Evolutionary conservation across 805 yeast genomes (phyloP), one percentile per base, ranked within the genome.

Genomic region (Yamadazyma olivae): DNA sequence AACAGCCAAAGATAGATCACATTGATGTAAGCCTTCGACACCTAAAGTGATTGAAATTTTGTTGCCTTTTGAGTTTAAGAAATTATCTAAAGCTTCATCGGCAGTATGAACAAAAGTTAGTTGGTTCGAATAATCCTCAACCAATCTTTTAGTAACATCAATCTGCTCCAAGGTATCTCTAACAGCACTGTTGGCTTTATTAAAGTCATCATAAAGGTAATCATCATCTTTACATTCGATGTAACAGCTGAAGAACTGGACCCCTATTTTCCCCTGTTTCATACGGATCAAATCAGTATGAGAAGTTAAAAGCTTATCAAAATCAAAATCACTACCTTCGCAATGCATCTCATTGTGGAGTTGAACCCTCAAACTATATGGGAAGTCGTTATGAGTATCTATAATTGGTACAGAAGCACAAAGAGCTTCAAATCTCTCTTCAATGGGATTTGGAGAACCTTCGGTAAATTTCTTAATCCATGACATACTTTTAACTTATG

Each of bases 151-250:
- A 4, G 68, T 61, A 5, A 73, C 71, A 49, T 75, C 81, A 27
- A 75, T 71, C 46, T 72, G 78, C 44, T 75, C 81, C 43, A 75
- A 32, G 1, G 79, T 74, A 49, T 74, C 79, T 41, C 79, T 54
- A 2, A 75, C 79, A 3, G 67, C 66, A 27, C 58, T 51, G 39
- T 62, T 69, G 20, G 67, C 56, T 39, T 52, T 51, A 48, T 72
- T 67, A 54, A 73, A 75, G 44, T 73, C 73, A 32, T 61, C 61
- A 35, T 64, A 70, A 4, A 63, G 48, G 31, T 61, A 63, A 9
- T 59, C 63, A n/a, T 50, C 52, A 33, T 70, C 69, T 34, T 55
- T 56, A 44, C 74, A 70, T 43, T 71, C 77, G 29, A 71, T 67
- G 51, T 54, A 74, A 30, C 74, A 70, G 35, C 72, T 63, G 51